phyloP scores from a whole-genome alignment of 805 yeast genomes.

The Kuraishia hungarica region DNA sequence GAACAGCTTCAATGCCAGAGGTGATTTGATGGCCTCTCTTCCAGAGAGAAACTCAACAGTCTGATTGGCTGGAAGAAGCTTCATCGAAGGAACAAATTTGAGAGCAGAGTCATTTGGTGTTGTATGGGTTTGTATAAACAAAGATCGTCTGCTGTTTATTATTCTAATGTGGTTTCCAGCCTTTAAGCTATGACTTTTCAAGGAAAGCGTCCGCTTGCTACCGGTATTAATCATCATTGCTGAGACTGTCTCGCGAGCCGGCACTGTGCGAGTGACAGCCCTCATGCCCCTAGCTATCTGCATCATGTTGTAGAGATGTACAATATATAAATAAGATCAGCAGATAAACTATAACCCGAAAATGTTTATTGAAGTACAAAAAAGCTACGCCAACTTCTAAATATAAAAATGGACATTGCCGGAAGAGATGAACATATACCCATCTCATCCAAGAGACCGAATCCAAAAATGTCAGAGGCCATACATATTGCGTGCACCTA shows the following conservation, averaged over 20 bases:
- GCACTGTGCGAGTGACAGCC: background rate
- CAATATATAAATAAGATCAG: no score
- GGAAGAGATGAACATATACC: background rate
- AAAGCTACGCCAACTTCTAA: background rate
- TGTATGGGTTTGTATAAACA: slow-evolving; percentile 74
- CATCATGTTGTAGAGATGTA: background rate
- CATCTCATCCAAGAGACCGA: background rate
- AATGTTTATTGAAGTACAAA: no score
- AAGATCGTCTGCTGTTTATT: slow-evolving; percentile 2
- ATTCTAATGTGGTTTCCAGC: no score
- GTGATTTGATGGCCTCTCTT: slow-evolving; percentile 68
- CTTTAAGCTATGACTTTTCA: background rate
- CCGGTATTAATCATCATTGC: background rate
- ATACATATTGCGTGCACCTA: background rate
- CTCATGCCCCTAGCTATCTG: background rate
- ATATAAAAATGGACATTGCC: background rate
- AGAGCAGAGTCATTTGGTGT: slow-evolving; percentile 86
- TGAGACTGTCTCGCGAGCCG: background rate
- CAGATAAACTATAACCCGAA: background rate
- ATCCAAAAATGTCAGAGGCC: background rate
- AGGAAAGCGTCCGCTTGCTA: background rate
- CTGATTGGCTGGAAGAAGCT: slow-evolving; percentile 52
- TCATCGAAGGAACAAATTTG: slow-evolving; percentile 71
- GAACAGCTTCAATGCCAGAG: slow-evolving; percentile 68
- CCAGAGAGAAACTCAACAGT: slow-evolving; percentile 71